A percentile compares a stretch with the other conserved stretches of the same genome.
Conservation (phyloP, 2,329 filamentous ascomycete species). For the Botryotinia calthae region DNA sequence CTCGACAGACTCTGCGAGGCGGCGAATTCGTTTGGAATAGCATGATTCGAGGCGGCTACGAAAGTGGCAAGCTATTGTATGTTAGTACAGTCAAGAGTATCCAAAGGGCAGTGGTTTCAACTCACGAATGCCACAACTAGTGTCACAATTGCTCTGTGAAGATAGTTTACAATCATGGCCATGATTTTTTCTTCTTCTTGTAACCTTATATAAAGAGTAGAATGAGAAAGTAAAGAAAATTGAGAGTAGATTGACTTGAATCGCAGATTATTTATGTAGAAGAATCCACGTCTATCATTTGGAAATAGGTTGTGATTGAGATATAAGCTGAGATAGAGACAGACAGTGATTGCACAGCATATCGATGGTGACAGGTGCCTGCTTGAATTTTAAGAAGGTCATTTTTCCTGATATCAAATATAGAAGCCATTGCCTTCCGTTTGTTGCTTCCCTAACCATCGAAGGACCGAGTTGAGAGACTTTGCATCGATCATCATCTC, state of each 20-base stretch:
- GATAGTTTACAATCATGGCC: not conserved
- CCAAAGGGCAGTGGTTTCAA: not conserved
- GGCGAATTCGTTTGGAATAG: not conserved
- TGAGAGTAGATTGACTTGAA: not conserved
- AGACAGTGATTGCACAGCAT: not conserved
- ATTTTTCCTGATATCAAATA: not conserved
- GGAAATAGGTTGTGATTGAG: not conserved
- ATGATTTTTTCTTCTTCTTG: too few species aligned
- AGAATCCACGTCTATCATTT: not conserved
- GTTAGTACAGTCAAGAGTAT: not conserved
- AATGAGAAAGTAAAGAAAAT: not conserved
- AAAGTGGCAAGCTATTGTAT: not conserved
- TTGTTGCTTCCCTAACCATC: not conserved
- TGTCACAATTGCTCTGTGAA: not conserved
- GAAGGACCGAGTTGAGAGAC: not conserved
- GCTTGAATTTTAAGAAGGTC: not conserved
- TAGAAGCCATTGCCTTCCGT: not conserved
- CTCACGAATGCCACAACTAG: not conserved
- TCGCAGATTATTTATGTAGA: not conserved
- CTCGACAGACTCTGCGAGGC: constrained; percentile 25
- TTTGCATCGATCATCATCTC: not conserved
- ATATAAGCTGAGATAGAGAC: not conserved
- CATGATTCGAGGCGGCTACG: not conserved
- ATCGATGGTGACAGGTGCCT: not conserved
- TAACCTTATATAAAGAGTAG: not conserved